A percentile compares a stretch with the other conserved stretches of the same genome.
Evolutionary conservation across 2,329 filamentous ascomycete genomes (phyloP).

Genomic region (Colletotrichum gigasporum): DNA sequence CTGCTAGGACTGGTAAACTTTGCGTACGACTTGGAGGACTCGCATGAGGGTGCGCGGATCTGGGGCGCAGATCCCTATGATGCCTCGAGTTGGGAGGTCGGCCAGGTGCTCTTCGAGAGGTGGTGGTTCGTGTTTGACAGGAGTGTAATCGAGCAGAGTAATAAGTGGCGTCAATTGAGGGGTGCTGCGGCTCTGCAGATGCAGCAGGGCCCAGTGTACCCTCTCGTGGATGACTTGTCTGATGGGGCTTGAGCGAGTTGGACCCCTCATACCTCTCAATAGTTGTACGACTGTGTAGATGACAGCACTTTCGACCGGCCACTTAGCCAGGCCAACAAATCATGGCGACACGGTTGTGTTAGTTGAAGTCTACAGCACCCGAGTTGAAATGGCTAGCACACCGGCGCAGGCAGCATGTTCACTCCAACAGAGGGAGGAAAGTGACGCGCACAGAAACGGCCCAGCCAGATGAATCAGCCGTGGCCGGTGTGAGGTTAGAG

Average conservation of each 20-base stretch:
- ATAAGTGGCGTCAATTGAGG: constrained; percentile 57
- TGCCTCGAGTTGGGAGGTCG: constrained; percentile 63
- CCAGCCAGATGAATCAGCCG: not conserved
- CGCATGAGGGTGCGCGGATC: constrained; percentile 59
- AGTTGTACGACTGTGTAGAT: no score
- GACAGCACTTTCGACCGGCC: no score
- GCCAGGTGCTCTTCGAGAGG: constrained; percentile 64
- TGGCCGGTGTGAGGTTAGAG: constrained; percentile 3
- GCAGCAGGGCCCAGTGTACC: not conserved
- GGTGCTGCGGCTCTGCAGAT: constrained; percentile 45
- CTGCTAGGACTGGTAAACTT: constrained; percentile 60
- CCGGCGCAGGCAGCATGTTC: not conserved
- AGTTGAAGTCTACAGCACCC: no score
- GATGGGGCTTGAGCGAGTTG: constrained; percentile 5
- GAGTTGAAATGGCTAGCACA: not conserved
- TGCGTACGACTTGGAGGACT: constrained; percentile 66
- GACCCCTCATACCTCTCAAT: no score
- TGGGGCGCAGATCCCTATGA: constrained; percentile 60
- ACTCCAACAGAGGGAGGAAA: not conserved
- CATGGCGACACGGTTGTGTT: no score
- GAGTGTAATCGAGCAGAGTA: constrained; percentile 62
- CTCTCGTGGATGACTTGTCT: constrained; percentile 5
- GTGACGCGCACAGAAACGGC: not conserved
- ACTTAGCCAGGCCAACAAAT: no score
- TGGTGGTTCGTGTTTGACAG: constrained; percentile 71